phyloP scores from a whole-genome alignment of 768 basidiomycete species.

The Leccinellum rugosiceps region DNA sequence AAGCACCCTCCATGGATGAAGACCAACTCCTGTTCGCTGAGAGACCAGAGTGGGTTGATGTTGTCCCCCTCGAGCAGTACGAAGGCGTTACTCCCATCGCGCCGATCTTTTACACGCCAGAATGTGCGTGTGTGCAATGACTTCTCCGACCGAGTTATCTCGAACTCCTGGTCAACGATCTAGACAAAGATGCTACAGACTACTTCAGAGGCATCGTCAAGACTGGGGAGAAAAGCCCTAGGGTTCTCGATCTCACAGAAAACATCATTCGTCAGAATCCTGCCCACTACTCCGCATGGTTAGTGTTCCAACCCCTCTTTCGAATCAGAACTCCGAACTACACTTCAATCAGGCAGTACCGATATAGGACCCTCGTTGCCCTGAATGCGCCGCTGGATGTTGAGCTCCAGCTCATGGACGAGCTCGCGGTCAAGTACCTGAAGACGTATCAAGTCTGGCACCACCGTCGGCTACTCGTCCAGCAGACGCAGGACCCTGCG shows the following conservation, averaged over 20 bases:
- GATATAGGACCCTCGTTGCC: conserved; percentile 80
- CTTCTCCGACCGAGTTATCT: conserved; percentile 1
- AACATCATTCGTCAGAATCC: conserved; percentile 88
- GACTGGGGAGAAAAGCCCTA: conserved; percentile 69
- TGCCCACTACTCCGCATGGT: conserved; percentile 98
- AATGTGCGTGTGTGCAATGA: conserved; percentile 59
- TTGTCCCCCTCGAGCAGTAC: conserved; percentile 76
- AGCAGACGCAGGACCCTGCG: conserved; percentile 45
- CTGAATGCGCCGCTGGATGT: conserved; percentile 63
- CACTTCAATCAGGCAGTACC: conserved; percentile 73
- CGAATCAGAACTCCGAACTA: neutral
- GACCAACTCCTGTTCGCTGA: conserved; percentile 47
- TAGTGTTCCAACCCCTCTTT: conserved; percentile 22
- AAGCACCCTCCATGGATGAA: conserved; percentile 10
- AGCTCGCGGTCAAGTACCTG: conserved; percentile 75
- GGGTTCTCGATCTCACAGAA: conserved; percentile 87
- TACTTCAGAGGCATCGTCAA: conserved; percentile 87
- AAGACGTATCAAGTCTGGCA: conserved; percentile 99
- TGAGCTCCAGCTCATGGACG: conserved; percentile 86
- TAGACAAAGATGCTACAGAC: conserved; percentile 91
- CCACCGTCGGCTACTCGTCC: conserved; percentile 76
- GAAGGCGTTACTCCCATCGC: conserved; percentile 78
- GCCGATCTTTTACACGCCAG: conserved; percentile 85
- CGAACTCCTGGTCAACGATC: conserved; percentile 5
- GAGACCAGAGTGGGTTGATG: conserved; percentile 75